Base-by-base conservation (phyloP, 345 rosid genomes). In the Cochlearia excelsa region DNA sequence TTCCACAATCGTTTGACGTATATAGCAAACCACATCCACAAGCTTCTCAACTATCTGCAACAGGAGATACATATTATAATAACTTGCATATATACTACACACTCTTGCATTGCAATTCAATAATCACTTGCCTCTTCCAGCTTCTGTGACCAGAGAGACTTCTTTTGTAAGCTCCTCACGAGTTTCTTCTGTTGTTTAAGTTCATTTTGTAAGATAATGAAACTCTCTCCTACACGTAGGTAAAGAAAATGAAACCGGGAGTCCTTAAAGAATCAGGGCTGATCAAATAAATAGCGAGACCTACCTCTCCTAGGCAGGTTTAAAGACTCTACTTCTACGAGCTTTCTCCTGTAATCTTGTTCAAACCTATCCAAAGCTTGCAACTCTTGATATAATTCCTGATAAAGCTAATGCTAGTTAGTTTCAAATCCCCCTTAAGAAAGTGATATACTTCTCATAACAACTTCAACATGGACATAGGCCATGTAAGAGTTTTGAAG, bases 81-180 rank as follows among this genome's bases (percentile, higher is more conserved):
- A 9, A 27, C 16, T 51, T 4, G 5, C 9, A 52, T 53, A 59
- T 51, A 40, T 38, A 52, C 11, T 37, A 57, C 37, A 42, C 31
- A 4, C 23, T 16, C 23, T 46, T 10, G 49, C 9, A 5, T 11
- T 31, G 0, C 53, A 39, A 47, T 45, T 54, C 57, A 33, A 30
- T 52, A 46, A 67, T 40, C 34, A 66, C 46, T 51, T 78, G 78
- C 99, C 95, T 93, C 95, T 72, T 82, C 94, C 66, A 82, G 73
- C 70, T 60, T 84, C 68, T 72, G 82, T 7, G 95, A 85, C 99
- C 99, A 93, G 26, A 89, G 90, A 8, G 99, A 89, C 74, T 80
- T 93, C 86, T 80, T 87, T 72, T 78, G 72, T 78, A 89, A 84
- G 78, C 77, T 79, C 72, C 66, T 77, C 39, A 87, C 97, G 46